phyloP scores from a whole-genome alignment of 2,329 filamentous ascomycete genomes.

The Xylaria sp. region DNA sequence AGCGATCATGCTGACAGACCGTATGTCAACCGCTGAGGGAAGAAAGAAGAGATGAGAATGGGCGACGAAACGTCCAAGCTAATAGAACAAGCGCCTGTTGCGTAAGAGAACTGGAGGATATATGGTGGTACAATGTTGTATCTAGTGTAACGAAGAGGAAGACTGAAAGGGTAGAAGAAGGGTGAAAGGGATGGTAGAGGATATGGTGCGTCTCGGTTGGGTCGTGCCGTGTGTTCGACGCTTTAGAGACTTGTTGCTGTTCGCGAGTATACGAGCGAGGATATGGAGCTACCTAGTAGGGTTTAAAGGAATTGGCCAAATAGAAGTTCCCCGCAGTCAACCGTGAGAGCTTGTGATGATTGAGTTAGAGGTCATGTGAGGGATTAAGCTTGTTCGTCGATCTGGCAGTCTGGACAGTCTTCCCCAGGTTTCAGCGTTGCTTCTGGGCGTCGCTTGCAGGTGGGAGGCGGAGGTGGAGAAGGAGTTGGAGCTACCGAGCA shows the following conservation, averaged over 20 bases:
- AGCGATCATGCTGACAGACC: conserved; percentile 57
- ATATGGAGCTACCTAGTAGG: neutral
- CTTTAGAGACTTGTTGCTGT: neutral
- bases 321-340: neutral
- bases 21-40: neutral
- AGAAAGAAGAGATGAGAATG: neutral
- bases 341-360: neutral
- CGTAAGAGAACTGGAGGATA: neutral
- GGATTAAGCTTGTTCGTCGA: conserved; percentile 30
- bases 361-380: conserved; percentile 20
- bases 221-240: conserved; percentile 4
- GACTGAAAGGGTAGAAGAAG: neutral
- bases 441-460: conserved; percentile 23
- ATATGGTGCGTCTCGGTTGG: conserved; percentile 7
- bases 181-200: neutral
- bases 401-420: conserved; percentile 24
- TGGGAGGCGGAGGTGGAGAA: conserved; percentile 31
- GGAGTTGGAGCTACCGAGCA: conserved; percentile 20
- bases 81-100: conserved; percentile 8
- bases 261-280: neutral
- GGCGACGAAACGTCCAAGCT: conserved; percentile 2
- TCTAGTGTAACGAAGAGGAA: neutral
- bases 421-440: conserved; percentile 42
- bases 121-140: neutral
- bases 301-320: conserved; percentile 14